Percentiles rank a stretch among this genome's conserved stretches.
phyloP scores from a whole-genome alignment of 2,329 filamentous ascomycete genomes.

The Cordyceps javanica region DNA sequence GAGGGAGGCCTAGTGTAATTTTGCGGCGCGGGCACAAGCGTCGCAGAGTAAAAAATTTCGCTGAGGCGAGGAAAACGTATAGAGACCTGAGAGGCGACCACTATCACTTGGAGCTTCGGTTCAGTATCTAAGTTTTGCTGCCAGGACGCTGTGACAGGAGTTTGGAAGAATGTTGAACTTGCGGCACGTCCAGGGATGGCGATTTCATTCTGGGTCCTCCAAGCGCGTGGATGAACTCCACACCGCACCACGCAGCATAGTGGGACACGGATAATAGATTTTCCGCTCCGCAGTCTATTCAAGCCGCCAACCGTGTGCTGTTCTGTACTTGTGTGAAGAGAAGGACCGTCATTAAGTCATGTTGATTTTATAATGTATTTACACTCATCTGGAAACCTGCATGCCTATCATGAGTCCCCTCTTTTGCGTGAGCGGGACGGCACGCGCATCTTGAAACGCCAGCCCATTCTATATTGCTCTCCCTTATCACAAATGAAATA shows the following conservation, averaged over 20 bases:
- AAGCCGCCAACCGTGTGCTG: too few species aligned
- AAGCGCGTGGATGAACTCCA: constrained; percentile 13
- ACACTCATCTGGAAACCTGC: neutral
- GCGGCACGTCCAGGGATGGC: constrained; percentile 12
- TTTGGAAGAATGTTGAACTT: constrained; percentile 1
- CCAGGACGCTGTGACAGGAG: neutral
- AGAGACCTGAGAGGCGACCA: constrained; percentile 1
- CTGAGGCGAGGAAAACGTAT: neutral
- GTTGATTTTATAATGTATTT: constrained; percentile 1
- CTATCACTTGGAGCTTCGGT: neutral
- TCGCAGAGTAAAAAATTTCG: neutral
- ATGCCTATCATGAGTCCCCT: constrained; percentile 4
- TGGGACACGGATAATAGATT: constrained; percentile 9
- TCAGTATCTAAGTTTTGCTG: neutral
- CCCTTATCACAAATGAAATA: constrained; percentile 15
- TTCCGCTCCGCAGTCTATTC: neutral
- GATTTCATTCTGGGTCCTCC: constrained; percentile 8
- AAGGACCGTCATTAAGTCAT: constrained; percentile 15
- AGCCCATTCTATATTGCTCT: neutral
- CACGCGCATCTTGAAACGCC: constrained; percentile 17
- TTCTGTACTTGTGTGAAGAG: neutral
- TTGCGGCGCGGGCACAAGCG: constrained; percentile 9
- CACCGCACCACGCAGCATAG: constrained; percentile 11
- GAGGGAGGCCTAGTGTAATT: neutral
- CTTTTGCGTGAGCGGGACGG: neutral